Conservation (phyloP, 768 basidiomycete genomes). For the Amanita inopinata region DNA sequence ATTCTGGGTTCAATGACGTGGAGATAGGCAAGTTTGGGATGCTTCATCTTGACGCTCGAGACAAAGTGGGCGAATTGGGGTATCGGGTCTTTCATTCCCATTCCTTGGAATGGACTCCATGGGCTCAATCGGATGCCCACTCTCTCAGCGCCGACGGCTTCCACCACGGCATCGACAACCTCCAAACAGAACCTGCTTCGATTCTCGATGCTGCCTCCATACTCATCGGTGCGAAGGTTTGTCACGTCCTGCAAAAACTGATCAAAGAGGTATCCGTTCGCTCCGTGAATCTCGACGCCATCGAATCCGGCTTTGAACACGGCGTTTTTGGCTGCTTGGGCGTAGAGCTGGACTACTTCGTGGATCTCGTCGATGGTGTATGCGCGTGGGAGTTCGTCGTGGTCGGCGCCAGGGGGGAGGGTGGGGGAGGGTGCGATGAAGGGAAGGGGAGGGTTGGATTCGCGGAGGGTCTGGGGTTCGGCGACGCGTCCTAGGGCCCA, state of each 20-base stretch:
- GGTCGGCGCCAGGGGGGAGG: constrained; percentile 9
- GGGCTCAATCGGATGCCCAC: constrained; percentile 50
- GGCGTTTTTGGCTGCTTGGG: constrained; percentile 44
- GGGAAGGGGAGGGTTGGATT: constrained; percentile 22
- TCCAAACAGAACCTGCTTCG: constrained; percentile 48
- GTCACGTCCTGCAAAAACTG: constrained; percentile 52
- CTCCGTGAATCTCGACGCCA: constrained; percentile 41
- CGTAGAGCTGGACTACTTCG: constrained; percentile 41
- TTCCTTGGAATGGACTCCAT: constrained; percentile 35
- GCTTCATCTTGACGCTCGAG: background rate
- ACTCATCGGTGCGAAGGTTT: constrained; percentile 53
- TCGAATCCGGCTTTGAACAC: constrained; percentile 56
- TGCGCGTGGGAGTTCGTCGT: constrained; percentile 23
- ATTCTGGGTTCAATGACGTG: constrained; percentile 18
- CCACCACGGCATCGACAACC: constrained; percentile 38
- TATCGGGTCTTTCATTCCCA: constrained; percentile 7
- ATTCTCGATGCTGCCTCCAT: constrained; percentile 58
- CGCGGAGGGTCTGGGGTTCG: constrained; percentile 20
- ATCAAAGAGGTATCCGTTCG: constrained; percentile 42
- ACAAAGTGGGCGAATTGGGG: constrained; percentile 7
- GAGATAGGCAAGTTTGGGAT: constrained; percentile 4
- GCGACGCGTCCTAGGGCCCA: constrained; percentile 47
- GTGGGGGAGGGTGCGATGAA: constrained; percentile 26
- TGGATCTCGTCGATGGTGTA: constrained; percentile 38
- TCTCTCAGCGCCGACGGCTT: constrained; percentile 43